A percentile compares a stretch with the other conserved stretches of the same genome.
These are phyloP conservation scores for Rubus idaeus DNA, from an alignment of 306 rosid species.

Conservation along the genomic window DNA sequence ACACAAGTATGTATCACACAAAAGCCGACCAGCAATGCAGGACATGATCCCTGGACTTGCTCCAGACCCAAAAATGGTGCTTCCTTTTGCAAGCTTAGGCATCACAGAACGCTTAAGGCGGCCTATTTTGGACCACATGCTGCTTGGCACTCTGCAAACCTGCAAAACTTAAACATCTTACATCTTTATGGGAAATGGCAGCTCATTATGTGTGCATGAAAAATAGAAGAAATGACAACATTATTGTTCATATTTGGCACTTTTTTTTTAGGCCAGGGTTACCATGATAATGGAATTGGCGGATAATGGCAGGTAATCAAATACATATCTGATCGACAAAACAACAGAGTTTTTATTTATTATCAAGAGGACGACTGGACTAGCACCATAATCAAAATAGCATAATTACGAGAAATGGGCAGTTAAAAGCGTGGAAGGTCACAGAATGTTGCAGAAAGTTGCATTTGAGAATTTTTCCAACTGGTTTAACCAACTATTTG, in stretches of 20 bases:
- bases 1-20: conserved; percentile 88
- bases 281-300: neutral
- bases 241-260: neutral
- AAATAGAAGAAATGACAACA: neutral
- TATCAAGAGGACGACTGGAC: neutral
- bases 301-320: neutral
- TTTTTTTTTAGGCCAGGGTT: neutral
- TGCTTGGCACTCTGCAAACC: conserved; percentile 75
- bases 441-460: neutral
- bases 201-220: conserved; percentile 16
- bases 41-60: conserved; percentile 90
- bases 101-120: conserved; percentile 84
- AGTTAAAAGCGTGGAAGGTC: neutral
- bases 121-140: conserved; percentile 92
- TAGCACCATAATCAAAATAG: conserved; percentile 1
- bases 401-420: conserved; percentile 3
- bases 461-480: conserved; percentile 1
- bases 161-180: conserved; percentile 31
- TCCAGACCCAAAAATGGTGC: conserved; percentile 74
- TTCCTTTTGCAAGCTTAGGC: conserved; percentile 81
- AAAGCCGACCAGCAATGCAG: conserved; percentile 90
- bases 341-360: neutral
- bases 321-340: conserved; percentile 12
- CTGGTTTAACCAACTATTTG: neutral
- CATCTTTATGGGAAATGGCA: conserved; percentile 16